A percentile compares a stretch with the other conserved stretches of the same genome.
Conservation (phyloP, 345 rosid genomes). For the Toxicodendron radicans region DNA sequence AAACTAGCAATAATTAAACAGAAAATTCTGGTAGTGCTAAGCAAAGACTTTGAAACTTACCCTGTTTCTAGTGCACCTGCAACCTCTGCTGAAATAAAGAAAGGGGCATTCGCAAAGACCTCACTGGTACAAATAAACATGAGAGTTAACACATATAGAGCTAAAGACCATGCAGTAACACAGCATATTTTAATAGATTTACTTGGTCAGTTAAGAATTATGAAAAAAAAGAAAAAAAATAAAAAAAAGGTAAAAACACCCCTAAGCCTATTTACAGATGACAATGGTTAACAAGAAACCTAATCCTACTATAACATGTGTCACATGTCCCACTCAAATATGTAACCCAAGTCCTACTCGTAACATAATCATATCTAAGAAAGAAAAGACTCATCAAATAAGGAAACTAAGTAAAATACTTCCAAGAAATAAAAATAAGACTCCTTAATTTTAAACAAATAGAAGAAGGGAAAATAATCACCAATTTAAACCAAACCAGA, state of each 20-base stretch:
- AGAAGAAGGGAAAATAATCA: neutral
- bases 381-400: neutral
- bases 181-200: neutral
- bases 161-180: neutral
- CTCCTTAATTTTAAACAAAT: neutral
- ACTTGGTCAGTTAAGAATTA: too few species aligned
- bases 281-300: neutral
- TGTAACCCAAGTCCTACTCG: neutral
- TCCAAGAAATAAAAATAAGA: neutral
- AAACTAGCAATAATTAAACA: conserved; percentile 21
- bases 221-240: too few species aligned
- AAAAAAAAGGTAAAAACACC: too few species aligned
- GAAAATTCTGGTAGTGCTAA: conserved; percentile 17
- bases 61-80: conserved; percentile 66
- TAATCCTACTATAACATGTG: neutral
- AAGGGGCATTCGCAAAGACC: conserved; percentile 90
- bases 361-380: neutral
- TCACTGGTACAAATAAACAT: conserved; percentile 48
- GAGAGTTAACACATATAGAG: conserved; percentile 16
- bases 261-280: too few species aligned
- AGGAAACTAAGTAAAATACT: too few species aligned
- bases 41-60: conserved; percentile 41
- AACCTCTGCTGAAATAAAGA: conserved; percentile 85
- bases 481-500: neutral
- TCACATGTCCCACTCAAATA: neutral